Conservation (phyloP, 2,329 filamentous ascomycete genomes). For the Epichloe sibirici region DNA sequence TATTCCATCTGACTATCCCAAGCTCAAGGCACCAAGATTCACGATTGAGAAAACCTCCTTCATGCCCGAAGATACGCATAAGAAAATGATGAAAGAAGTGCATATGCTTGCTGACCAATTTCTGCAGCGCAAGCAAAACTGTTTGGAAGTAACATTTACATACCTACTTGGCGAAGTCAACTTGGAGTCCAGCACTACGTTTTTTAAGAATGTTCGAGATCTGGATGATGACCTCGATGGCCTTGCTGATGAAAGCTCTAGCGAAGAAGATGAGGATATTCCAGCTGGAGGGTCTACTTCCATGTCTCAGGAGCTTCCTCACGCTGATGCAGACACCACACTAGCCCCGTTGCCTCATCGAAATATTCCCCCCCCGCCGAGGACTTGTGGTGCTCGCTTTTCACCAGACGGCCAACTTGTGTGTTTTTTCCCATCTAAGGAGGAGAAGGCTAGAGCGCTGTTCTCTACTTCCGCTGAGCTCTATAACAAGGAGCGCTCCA, state of each 20-base stretch:
- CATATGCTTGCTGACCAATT: slow-evolving; percentile 44
- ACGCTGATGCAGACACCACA: slow-evolving; percentile 39
- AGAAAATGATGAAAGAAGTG: slow-evolving; percentile 39
- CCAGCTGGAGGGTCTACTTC: slow-evolving; percentile 40
- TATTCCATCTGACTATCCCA: slow-evolving; percentile 48
- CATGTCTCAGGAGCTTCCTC: slow-evolving; percentile 51
- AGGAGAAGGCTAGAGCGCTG: slow-evolving; percentile 42
- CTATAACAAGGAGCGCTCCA: slow-evolving; percentile 34
- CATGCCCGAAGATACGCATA: slow-evolving; percentile 44
- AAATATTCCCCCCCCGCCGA: slow-evolving; percentile 39
- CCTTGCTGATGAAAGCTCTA: slow-evolving; percentile 66
- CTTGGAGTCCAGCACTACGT: slow-evolving; percentile 45
- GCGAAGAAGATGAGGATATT: slow-evolving; percentile 57
- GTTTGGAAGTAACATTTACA: slow-evolving; percentile 47
- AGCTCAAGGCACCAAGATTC: slow-evolving; percentile 44
- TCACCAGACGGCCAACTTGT: slow-evolving; percentile 50
- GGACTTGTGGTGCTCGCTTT: slow-evolving; percentile 49
- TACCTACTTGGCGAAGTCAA: slow-evolving; percentile 53
- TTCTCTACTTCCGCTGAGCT: slow-evolving; percentile 35
- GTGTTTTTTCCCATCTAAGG: slow-evolving; percentile 59
- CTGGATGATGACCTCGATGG: slow-evolving; percentile 44
- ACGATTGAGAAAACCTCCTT: slow-evolving; percentile 49
- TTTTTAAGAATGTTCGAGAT: slow-evolving; percentile 53
- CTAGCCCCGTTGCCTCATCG: slow-evolving; percentile 39
- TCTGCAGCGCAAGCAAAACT: slow-evolving; percentile 45